Percentiles rank a stretch among this genome's conserved stretches.
Evolutionary conservation across 1,139 yeast genomes (phyloP).

Genomic region (Hemisphaericaspora subhashii): DNA sequence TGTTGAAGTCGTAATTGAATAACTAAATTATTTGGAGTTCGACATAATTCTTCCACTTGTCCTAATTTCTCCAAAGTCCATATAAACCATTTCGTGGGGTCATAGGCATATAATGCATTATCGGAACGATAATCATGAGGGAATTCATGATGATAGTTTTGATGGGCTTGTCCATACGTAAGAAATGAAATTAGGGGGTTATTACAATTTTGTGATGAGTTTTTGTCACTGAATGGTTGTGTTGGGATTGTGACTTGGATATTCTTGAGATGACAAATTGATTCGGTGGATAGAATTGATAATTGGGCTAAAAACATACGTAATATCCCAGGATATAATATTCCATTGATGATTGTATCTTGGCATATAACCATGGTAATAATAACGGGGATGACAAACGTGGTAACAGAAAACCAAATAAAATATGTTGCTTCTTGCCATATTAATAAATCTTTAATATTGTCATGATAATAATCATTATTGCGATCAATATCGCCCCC

Average conservation of each 20-base stretch:
- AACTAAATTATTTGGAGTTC: constrained; percentile 48
- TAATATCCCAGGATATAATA: constrained; percentile 62
- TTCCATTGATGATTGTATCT: constrained; percentile 54
- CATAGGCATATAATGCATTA: constrained; percentile 51
- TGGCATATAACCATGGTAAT: constrained; percentile 38
- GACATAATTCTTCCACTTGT: constrained; percentile 38
- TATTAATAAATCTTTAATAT: constrained; percentile 33
- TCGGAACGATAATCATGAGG: constrained; percentile 64
- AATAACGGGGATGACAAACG: constrained; percentile 50
- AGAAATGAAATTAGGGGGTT: constrained; percentile 54
- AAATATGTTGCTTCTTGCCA: constrained; percentile 60
- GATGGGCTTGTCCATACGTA: constrained; percentile 65
- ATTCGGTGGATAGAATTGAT: constrained; percentile 54
- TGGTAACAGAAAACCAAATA: constrained; percentile 42
- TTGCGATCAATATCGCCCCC: constrained; percentile 15
- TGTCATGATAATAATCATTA: constrained; percentile 19
- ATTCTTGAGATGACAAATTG: constrained; percentile 54
- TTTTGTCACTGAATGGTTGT: constrained; percentile 65
- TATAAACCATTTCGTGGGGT: constrained; percentile 68
- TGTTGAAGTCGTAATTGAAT: constrained; percentile 62
- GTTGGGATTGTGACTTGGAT: constrained; percentile 45
- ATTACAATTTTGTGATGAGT: constrained; percentile 48
- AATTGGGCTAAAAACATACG: constrained; percentile 61
- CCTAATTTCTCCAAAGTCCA: constrained; percentile 41
- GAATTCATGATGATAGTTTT: constrained; percentile 74